These are phyloP conservation scores for Fusarium kyushuense DNA, from an alignment of 2,329 filamentous ascomycete species.

Conservation along the genomic window DNA sequence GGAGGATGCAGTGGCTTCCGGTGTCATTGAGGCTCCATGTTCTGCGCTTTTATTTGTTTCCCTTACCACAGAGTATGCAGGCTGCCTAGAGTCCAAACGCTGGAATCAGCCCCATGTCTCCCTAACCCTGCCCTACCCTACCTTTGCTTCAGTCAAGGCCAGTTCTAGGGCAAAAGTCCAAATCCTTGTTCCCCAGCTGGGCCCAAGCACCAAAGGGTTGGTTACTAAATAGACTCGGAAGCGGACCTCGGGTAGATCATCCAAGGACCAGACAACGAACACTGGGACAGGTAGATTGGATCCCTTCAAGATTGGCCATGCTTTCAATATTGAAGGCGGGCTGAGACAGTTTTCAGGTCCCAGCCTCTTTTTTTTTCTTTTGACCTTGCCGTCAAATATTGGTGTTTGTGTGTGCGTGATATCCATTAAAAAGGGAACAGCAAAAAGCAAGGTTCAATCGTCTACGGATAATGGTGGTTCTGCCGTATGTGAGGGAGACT, in stretches of 20 bases:
- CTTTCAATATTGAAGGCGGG: slow-evolving; percentile 15
- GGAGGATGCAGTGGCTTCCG: slow-evolving; percentile 6
- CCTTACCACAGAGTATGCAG: slow-evolving; percentile 8
- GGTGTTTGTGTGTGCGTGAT: slow-evolving; percentile 4
- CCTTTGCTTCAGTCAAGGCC: neutral
- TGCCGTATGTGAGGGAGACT: slow-evolving; percentile 18
- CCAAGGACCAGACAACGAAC: slow-evolving; percentile 21
- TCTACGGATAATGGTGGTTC: neutral
- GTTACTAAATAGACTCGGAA: slow-evolving; percentile 27
- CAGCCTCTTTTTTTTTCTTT: slow-evolving; percentile 3
- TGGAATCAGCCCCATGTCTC: neutral
- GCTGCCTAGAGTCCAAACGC: slow-evolving; percentile 4
- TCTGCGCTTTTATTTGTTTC: slow-evolving; percentile 2
- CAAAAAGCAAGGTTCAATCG: slow-evolving; percentile 21
- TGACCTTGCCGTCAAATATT: neutral
- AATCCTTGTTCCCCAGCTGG: slow-evolving; percentile 21
- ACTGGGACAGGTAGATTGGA: neutral
- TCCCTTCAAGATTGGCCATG: slow-evolving; percentile 15
- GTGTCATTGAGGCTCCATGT: slow-evolving; percentile 4
- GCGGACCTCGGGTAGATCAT: slow-evolving; percentile 35
- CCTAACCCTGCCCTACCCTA: neutral
- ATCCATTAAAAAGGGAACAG: neutral
- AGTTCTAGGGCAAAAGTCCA: slow-evolving; percentile 4
- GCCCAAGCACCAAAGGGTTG: slow-evolving; percentile 14
- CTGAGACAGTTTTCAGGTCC: slow-evolving; percentile 18